phyloP scores from a whole-genome alignment of 2,329 filamentous ascomycete genomes.

The Fusarium sp. region DNA sequence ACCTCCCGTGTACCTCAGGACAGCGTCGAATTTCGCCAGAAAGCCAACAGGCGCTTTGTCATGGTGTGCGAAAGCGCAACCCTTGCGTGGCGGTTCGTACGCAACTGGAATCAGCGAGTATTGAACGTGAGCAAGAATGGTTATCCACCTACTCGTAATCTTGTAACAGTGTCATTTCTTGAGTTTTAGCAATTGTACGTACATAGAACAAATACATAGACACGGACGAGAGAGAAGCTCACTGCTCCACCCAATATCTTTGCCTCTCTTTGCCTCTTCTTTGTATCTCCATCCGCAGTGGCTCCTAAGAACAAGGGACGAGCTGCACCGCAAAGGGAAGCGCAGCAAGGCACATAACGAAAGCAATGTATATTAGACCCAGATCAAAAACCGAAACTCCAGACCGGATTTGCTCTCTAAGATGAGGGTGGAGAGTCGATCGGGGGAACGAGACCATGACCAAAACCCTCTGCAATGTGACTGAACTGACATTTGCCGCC shows the following conservation, averaged over 20 bases:
- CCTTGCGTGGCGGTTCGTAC: slow-evolving; percentile 55
- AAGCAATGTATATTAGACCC: slow-evolving; percentile 57
- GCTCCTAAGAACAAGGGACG: slow-evolving; percentile 15
- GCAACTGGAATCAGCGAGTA: slow-evolving; percentile 54
- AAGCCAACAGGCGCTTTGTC: slow-evolving; percentile 47
- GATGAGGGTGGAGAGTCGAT: slow-evolving; percentile 44
- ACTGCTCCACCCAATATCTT: slow-evolving; percentile 7
- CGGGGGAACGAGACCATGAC: slow-evolving; percentile 41
- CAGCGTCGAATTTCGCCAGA: slow-evolving; percentile 35
- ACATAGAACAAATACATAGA: slow-evolving; percentile 9
- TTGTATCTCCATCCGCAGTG: background rate
- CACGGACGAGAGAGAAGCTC: slow-evolving; percentile 9
- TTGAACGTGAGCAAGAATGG: slow-evolving; percentile 37
- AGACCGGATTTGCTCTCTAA: slow-evolving; percentile 58
- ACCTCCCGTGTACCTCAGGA: slow-evolving; percentile 17
- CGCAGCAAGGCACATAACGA: slow-evolving; percentile 40
- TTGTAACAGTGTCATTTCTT: slow-evolving; percentile 49
- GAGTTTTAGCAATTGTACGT: slow-evolving; percentile 47
- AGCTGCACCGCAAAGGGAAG: slow-evolving; percentile 7
- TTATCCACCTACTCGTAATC: slow-evolving; percentile 28
- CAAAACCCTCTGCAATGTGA: slow-evolving; percentile 39
- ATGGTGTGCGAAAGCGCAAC: slow-evolving; percentile 48
- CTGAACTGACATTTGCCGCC: slow-evolving; percentile 39
- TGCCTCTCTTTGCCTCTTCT: slow-evolving; percentile 15
- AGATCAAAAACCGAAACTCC: slow-evolving; percentile 60